phyloP scores from a whole-genome alignment of 2,329 filamentous ascomycete species.

The Aplosporella prunicola region DNA sequence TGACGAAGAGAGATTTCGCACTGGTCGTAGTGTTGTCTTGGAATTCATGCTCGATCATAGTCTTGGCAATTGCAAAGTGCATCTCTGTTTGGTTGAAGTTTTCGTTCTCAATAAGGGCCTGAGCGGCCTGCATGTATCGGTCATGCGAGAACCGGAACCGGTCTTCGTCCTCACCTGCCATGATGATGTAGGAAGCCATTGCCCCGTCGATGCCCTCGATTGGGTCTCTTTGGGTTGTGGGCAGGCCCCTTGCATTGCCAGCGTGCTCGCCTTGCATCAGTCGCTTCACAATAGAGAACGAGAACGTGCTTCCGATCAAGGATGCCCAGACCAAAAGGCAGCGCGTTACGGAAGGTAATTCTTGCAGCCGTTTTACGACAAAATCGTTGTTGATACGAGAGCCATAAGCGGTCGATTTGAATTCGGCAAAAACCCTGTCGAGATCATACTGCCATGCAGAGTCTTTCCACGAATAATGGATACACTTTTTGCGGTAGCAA shows the following conservation, averaged over 20 bases:
- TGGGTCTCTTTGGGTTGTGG: conserved; percentile 54
- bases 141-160: conserved; percentile 82
- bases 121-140: conserved; percentile 69
- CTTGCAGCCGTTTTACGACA: conserved; percentile 65
- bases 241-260: conserved; percentile 34
- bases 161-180: conserved; percentile 75
- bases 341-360: conserved; percentile 64
- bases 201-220: conserved; percentile 73
- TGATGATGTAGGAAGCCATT: conserved; percentile 69
- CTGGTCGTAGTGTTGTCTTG: conserved; percentile 46
- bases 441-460: conserved; percentile 78
- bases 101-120: conserved; percentile 47
- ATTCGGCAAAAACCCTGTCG: conserved; percentile 77
- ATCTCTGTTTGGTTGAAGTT: conserved; percentile 61
- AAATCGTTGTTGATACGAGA: conserved; percentile 76
- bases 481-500: conserved; percentile 75
- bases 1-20: conserved; percentile 52
- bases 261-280: conserved; percentile 63
- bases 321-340: conserved; percentile 80
- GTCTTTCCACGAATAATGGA: conserved; percentile 82
- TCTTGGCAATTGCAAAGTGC: conserved; percentile 83
- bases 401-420: conserved; percentile 68
- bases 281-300: conserved; percentile 68
- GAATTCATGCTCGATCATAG: conserved; percentile 61
- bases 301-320: conserved; percentile 72